Evolutionary conservation across 2,329 filamentous ascomycete genomes (phyloP).

Genomic region (Exophiala viscosa): DNA sequence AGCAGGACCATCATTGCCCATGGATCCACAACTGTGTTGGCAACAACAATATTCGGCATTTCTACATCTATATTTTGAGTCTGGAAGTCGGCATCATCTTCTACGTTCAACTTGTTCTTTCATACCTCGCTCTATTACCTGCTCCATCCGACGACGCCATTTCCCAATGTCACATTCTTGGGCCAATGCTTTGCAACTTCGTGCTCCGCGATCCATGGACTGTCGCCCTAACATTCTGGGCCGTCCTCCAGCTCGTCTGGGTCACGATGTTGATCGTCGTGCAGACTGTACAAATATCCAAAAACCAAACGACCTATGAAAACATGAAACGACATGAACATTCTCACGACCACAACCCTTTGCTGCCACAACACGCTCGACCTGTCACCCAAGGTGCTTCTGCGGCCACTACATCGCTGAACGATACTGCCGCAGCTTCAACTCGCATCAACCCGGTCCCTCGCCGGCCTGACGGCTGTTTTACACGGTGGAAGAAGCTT

Average conservation of each 20-base stretch:
- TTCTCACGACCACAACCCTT: conserved; percentile 8
- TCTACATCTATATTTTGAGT: conserved; percentile 81
- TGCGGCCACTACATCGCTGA: conserved; percentile 33
- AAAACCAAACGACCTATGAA: conserved; percentile 93
- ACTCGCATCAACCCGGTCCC: conserved; percentile 49
- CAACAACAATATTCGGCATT: conserved; percentile 93
- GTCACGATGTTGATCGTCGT: conserved; percentile 95
- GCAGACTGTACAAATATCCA: conserved; percentile 85
- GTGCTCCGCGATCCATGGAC: conserved; percentile 81
- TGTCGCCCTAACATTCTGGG: conserved; percentile 75
- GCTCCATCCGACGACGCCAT: conserved; percentile 26
- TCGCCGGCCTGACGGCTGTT: conserved; percentile 59
- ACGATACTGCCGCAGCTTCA: conserved; percentile 26
- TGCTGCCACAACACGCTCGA: conserved; percentile 46
- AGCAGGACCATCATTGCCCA: conserved; percentile 96
- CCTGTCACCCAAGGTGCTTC: conserved; percentile 38
- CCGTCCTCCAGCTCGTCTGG: conserved; percentile 82
- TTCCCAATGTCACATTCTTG: conserved; percentile 67
- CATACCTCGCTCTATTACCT: conserved; percentile 40
- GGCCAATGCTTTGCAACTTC: conserved; percentile 68
- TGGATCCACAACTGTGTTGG: conserved; percentile 98
- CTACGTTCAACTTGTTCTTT: conserved; percentile 68
- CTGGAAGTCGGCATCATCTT: conserved; percentile 71
- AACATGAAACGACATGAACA: conserved; percentile 71
- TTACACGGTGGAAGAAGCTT: conserved; percentile 76